Evolutionary conservation across 495 filamentous ascomycete species (phyloP).

Genomic region (Cairneyella variabilis): DNA sequence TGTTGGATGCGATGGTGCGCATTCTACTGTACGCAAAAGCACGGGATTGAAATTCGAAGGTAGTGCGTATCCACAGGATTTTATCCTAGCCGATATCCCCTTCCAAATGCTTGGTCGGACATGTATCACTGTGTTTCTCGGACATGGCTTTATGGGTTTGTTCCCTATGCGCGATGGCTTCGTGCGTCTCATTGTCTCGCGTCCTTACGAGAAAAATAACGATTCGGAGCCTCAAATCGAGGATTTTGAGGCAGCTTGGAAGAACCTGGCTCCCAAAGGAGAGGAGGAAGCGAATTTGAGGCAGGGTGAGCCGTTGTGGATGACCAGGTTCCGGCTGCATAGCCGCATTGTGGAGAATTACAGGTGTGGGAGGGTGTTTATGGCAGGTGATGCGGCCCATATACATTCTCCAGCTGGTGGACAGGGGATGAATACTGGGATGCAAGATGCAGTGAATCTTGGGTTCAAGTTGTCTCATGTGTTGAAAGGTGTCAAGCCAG

Average conservation of each 20-base stretch:
- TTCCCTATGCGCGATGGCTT: slow-evolving; percentile 29
- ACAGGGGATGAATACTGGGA: slow-evolving; percentile 46
- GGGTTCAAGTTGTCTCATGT: slow-evolving; percentile 40
- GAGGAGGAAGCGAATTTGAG: too few species aligned
- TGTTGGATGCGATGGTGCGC: slow-evolving; percentile 45
- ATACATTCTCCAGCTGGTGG: slow-evolving; percentile 45
- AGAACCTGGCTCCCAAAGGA: slow-evolving; percentile 1
- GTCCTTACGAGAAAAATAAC: not conserved
- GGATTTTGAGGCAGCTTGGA: slow-evolving; percentile 7
- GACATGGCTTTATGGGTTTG: slow-evolving; percentile 24
- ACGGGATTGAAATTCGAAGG: slow-evolving; percentile 40
- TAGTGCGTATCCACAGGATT: slow-evolving; percentile 36
- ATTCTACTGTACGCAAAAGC: slow-evolving; percentile 35
- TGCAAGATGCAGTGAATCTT: slow-evolving; percentile 44
- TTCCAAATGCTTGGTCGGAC: slow-evolving; percentile 30
- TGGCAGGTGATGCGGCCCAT: slow-evolving; percentile 50
- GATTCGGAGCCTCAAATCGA: slow-evolving; percentile 5
- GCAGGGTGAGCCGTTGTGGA: slow-evolving; percentile 15
- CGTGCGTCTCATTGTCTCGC: slow-evolving; percentile 30
- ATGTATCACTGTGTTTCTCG: slow-evolving; percentile 26
- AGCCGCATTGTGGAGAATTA: slow-evolving; percentile 19
- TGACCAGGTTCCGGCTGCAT: slow-evolving; percentile 17
- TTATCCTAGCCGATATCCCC: slow-evolving; percentile 41
- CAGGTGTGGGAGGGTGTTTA: slow-evolving; percentile 25
- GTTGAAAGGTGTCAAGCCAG: slow-evolving; percentile 4